These are phyloP conservation scores for Solanum commersonii DNA, from an alignment of 257 asterid species.

Conservation along the genomic window DNA sequence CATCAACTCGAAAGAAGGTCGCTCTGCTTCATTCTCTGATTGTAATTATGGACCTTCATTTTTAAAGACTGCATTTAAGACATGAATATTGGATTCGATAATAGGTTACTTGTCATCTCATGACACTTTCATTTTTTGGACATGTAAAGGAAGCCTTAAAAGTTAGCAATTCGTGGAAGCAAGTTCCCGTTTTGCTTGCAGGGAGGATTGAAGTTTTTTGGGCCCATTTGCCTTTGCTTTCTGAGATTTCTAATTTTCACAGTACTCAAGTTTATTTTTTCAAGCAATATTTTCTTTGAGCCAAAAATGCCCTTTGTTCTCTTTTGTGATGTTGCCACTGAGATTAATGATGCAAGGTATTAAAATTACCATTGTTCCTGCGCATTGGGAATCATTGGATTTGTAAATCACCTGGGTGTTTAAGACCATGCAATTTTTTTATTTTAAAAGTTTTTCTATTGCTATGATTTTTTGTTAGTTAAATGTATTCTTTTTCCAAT, in stretches of 20 bases:
- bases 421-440: neutral
- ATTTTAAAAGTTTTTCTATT: neutral
- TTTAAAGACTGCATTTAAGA: neutral
- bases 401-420: neutral
- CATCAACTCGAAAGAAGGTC: neutral
- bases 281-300: neutral
- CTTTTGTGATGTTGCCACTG: neutral
- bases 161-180: slow-evolving; percentile 13
- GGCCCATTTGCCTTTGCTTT: slow-evolving; percentile 1
- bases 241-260: neutral
- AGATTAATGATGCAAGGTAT: neutral
- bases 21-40: neutral
- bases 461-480: neutral
- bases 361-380: neutral
- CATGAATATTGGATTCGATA: neutral
- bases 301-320: neutral
- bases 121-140: neutral
- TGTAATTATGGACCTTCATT: neutral
- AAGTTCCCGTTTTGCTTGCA: slow-evolving; percentile 4
- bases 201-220: neutral
- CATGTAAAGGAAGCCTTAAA: neutral
- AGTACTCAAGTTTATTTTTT: neutral
- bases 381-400: neutral
- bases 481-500: neutral
- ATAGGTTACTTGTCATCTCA: neutral